Evolutionary conservation across 257 asterid genomes (phyloP).

Genomic region (Cinchona pubescens): DNA sequence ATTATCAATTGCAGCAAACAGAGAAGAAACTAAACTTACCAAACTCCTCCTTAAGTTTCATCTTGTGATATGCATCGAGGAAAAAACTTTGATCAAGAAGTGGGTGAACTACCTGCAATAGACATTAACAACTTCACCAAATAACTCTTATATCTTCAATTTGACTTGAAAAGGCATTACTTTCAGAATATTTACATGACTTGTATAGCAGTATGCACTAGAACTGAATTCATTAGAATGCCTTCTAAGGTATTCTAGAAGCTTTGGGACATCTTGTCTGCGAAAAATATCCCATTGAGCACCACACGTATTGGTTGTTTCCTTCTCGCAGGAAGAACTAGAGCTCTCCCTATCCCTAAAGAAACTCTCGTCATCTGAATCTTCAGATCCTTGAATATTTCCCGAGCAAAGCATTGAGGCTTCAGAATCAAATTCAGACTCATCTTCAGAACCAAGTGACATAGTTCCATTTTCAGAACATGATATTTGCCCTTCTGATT

Average conservation of each 20-base stretch:
- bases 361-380: constrained; percentile 50
- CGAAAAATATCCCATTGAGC: constrained; percentile 91
- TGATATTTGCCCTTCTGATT: constrained; percentile 35
- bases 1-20: not conserved
- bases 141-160: constrained; percentile 8
- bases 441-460: constrained; percentile 49
- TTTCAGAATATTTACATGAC: constrained; percentile 38
- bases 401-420: constrained; percentile 67
- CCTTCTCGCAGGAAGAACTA: constrained; percentile 43
- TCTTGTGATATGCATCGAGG: constrained; percentile 89
- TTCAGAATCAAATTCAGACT: constrained; percentile 54
- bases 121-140: constrained; percentile 10
- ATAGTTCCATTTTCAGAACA: constrained; percentile 38
- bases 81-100: constrained; percentile 75
- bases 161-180: constrained; percentile 3
- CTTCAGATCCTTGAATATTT: constrained; percentile 62
- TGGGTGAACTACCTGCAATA: constrained; percentile 71
- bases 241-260: constrained; percentile 64
- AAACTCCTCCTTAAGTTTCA: constrained; percentile 89
- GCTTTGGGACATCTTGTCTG: constrained; percentile 83
- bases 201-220: constrained; percentile 42
- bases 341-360: constrained; percentile 51
- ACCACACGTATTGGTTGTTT: constrained; percentile 54
- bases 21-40: constrained; percentile 45
- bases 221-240: constrained; percentile 69